Percentiles rank a stretch among this genome's conserved stretches.
Conservation (phyloP, 305 asterid genomes). For the Plantago lanceolata region DNA sequence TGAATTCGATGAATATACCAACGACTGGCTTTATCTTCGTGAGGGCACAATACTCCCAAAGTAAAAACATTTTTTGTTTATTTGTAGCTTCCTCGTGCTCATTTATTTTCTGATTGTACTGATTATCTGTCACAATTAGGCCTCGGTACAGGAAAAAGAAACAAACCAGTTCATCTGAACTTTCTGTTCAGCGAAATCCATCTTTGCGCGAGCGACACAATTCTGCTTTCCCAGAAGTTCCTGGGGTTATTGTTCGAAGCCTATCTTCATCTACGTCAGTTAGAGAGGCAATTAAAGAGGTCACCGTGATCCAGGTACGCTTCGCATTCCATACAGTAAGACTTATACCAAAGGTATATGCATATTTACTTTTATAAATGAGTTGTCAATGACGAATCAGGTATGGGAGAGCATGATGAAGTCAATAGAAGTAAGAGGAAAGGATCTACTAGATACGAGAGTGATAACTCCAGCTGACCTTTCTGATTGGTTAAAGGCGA, state of each 20-base stretch:
- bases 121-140: slow-evolving; percentile 38
- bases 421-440: slow-evolving; percentile 52
- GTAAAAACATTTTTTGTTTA: slow-evolving; percentile 33
- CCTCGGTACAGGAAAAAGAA: slow-evolving; percentile 67
- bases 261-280: slow-evolving; percentile 78
- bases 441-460: slow-evolving; percentile 50
- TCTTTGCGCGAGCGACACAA: slow-evolving; percentile 42
- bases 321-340: neutral
- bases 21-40: slow-evolving; percentile 91
- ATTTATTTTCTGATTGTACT: slow-evolving; percentile 12
- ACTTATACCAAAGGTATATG: neutral
- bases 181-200: slow-evolving; percentile 38
- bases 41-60: slow-evolving; percentile 90
- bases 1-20: slow-evolving; percentile 91
- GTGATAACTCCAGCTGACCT: slow-evolving; percentile 62
- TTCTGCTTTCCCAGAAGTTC: slow-evolving; percentile 46
- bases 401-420: slow-evolving; percentile 79
- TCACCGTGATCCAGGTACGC: slow-evolving; percentile 90
- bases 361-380: neutral
- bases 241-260: slow-evolving; percentile 56
- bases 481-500: slow-evolving; percentile 71
- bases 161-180: slow-evolving; percentile 43
- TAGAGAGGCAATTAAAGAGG: slow-evolving; percentile 80
- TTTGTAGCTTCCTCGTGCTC: neutral
- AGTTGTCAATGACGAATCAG: slow-evolving; percentile 29